Base-by-base conservation (phyloP, 345 rosid genomes). In the Limnanthes douglasii region DNA sequence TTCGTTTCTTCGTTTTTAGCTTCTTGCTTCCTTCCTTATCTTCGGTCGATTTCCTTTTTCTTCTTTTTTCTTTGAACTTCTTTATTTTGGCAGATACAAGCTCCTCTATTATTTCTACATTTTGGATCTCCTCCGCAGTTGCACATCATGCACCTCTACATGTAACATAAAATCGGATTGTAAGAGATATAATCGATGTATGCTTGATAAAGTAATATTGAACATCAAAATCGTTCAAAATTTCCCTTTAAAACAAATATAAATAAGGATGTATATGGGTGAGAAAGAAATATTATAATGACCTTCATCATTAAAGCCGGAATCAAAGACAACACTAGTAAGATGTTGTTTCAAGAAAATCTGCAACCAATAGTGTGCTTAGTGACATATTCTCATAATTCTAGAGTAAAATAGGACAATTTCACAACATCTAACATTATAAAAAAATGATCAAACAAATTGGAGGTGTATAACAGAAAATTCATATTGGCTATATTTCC, bases 341-440 rank as follows among this genome's bases (percentile, higher is more conserved):
- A 90, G 96, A 66, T 75, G 88, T 56, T 90, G 98, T 69, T 84
- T 90, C 65, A 90, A 60, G 79, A 74, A 90, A 41, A 75, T 85
- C 94, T 90, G 75, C 57, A 70, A 12, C 43, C 18, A 17, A 38
- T 23, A 37, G 15, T 23, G 4, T 21, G 16, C 31, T 33, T n/a
- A n/a, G n/a, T n/a, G n/a, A n/a, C n/a, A n/a, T n/a, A n/a, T n/a
- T n/a, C n/a, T n/a, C n/a, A n/a, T n/a, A n/a, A n/a, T n/a, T n/a
- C n/a, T n/a, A n/a, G n/a, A n/a, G n/a, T n/a, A n/a, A n/a, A n/a
- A n/a, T n/a, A n/a, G n/a, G n/a, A n/a, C n/a, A n/a, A n/a, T n/a
- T n/a, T n/a, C n/a, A n/a, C n/a, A n/a, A n/a, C n/a, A n/a, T n/a
- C n/a, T n/a, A n/a, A n/a, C n/a, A n/a, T n/a, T n/a, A n/a, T n/a